Evolutionary conservation across 2,329 filamentous ascomycete species (phyloP).

Genomic region (Nothophaeocryptopus gaeumannii): DNA sequence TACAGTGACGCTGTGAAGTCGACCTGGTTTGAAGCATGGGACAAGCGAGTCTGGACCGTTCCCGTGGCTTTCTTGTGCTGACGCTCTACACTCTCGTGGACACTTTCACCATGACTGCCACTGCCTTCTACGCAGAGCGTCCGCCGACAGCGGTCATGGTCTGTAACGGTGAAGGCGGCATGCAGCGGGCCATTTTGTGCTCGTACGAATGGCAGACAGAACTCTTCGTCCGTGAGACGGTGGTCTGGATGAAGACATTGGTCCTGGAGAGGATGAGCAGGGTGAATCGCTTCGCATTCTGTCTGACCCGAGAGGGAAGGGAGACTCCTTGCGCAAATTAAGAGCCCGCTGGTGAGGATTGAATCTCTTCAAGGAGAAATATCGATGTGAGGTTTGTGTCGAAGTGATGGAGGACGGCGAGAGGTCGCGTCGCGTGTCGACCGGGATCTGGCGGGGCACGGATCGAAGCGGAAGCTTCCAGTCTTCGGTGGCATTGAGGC

Average conservation of each 20-base stretch:
- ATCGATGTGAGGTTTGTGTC: neutral
- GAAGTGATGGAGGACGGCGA: neutral
- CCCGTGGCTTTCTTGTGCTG: neutral
- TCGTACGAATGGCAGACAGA: constrained; percentile 1
- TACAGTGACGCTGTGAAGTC: no score
- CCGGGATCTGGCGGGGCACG: neutral
- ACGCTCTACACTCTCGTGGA: constrained; percentile 2
- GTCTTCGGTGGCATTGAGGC: neutral
- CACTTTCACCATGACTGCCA: constrained; percentile 1
- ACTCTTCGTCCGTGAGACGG: neutral
- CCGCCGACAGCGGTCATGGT: constrained; percentile 4
- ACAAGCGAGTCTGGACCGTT: neutral
- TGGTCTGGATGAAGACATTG: constrained; percentile 2
- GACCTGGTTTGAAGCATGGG: neutral
- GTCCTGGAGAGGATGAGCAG: neutral
- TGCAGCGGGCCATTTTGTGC: constrained; percentile 4
- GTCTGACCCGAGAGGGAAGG: no score
- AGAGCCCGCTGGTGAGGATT: no score
- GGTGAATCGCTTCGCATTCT: neutral
- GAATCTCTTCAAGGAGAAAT: no score
- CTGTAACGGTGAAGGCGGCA: constrained; percentile 1
- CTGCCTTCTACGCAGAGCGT: constrained; percentile 4
- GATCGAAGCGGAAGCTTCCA: neutral
- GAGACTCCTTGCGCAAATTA: no score
- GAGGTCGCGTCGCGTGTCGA: no score